Conservation (phyloP, 306 rosid species). For the Gastrolobium villosum region DNA sequence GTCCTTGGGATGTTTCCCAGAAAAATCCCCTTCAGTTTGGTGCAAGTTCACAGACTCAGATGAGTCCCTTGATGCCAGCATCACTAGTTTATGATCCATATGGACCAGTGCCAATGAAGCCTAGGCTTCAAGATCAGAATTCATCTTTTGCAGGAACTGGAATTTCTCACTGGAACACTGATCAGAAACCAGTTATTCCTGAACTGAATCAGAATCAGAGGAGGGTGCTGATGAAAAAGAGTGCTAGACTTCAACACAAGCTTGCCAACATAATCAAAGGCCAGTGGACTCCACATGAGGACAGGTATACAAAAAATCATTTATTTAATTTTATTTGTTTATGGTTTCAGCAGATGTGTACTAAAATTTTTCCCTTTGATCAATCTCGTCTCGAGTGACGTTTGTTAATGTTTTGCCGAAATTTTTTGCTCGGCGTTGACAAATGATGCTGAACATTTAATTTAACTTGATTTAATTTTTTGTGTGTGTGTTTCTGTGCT, state of each 20-base stretch:
- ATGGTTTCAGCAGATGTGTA: background rate
- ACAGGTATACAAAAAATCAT: conserved; percentile 59
- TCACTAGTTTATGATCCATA: conserved; percentile 34
- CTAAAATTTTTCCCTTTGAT: background rate
- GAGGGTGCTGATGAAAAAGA: background rate
- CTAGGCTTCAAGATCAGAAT: background rate
- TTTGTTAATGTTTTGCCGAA: background rate
- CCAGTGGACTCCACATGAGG: conserved; percentile 76
- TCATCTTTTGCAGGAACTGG: conserved; percentile 7
- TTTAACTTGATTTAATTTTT: too few species aligned
- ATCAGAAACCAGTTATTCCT: background rate
- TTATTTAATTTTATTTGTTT: background rate
- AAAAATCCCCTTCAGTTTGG: background rate
- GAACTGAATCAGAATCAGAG: background rate
- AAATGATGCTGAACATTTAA: background rate
- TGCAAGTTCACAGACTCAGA: background rate
- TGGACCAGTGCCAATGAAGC: conserved; percentile 28
- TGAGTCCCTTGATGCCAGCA: background rate
- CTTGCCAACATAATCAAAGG: conserved; percentile 57
- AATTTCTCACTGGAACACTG: background rate
- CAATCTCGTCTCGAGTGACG: background rate
- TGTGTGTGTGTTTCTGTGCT: background rate
- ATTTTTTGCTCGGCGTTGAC: background rate
- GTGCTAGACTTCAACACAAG: conserved; percentile 24
- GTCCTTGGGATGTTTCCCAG: conserved; percentile 37